Conservation (phyloP, 345 rosid species). For the Citrus medica region DNA sequence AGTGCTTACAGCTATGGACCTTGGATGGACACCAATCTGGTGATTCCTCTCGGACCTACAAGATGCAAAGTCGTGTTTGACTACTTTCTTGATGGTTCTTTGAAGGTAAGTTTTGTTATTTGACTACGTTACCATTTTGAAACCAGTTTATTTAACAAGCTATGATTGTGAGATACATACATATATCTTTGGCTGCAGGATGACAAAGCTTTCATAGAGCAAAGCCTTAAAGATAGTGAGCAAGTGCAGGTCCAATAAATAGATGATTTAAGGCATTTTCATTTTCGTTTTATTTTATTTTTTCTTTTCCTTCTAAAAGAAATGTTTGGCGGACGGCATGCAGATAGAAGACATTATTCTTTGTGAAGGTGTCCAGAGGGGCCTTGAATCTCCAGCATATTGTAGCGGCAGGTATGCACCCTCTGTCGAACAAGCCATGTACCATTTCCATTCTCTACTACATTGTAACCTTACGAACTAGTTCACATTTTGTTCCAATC, state of each 20-base stretch:
- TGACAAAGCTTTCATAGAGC: constrained; percentile 53
- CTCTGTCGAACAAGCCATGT: constrained; percentile 64
- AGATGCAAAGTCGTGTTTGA: constrained; percentile 81
- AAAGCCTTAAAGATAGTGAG: constrained; percentile 71
- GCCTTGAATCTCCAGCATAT: constrained; percentile 73
- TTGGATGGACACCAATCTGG: constrained; percentile 97
- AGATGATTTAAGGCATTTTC: neutral
- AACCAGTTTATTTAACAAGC: neutral
- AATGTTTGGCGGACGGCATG: neutral
- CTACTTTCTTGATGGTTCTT: constrained; percentile 67
- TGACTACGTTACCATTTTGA: too few relatives aligned
- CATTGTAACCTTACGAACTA: constrained; percentile 34
- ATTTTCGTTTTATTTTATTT: neutral
- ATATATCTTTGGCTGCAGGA: constrained; percentile 37
- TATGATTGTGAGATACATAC: neutral
- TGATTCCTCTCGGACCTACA: constrained; percentile 66
- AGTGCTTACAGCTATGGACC: constrained; percentile 66
- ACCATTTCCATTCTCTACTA: constrained; percentile 66
- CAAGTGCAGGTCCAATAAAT: constrained; percentile 54
- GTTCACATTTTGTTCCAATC: neutral
- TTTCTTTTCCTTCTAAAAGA: neutral
- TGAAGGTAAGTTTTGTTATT: constrained; percentile 39
- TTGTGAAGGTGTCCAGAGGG: constrained; percentile 79
- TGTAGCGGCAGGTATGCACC: constrained; percentile 68
- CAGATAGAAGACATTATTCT: constrained; percentile 74